phyloP scores from a whole-genome alignment of 768 basidiomycete species.

The Naganishia randhawae region DNA sequence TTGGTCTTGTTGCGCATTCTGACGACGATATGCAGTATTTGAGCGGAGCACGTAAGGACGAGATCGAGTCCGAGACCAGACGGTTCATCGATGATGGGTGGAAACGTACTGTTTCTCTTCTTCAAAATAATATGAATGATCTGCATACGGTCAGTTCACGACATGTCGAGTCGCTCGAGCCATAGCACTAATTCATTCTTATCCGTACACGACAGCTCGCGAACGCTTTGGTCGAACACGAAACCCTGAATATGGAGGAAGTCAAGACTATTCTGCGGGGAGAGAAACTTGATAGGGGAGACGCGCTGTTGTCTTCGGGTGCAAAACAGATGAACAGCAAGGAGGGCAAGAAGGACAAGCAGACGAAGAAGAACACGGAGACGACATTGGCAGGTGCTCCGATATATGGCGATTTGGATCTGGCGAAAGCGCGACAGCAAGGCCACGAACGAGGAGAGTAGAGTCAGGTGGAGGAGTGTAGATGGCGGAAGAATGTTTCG shows the following conservation, averaged over 20 bases:
- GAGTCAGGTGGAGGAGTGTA: background rate
- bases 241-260: constrained; percentile 82
- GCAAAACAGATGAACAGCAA: background rate
- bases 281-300: constrained; percentile 54
- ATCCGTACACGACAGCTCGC: constrained; percentile 62
- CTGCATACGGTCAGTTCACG: constrained; percentile 57
- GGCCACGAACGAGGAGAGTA: constrained; percentile 11
- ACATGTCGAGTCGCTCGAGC: constrained; percentile 18
- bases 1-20: constrained; percentile 72
- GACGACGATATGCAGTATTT: constrained; percentile 67
- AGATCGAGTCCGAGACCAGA: constrained; percentile 83
- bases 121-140: constrained; percentile 67
- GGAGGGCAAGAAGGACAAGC: constrained; percentile 19
- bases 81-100: constrained; percentile 71
- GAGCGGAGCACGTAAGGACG: constrained; percentile 70
- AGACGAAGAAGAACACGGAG: constrained; percentile 17
- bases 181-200: background rate
- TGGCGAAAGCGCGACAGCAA: constrained; percentile 13
- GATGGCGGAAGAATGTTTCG: too few relatives aligned
- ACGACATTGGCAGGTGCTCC: constrained; percentile 15
- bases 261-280: constrained; percentile 80
- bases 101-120: constrained; percentile 61
- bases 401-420: constrained; percentile 17
- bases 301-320: constrained; percentile 7
- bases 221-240: constrained; percentile 85